Base-by-base conservation (phyloP, 83 land plant genomes). In the Picea abies region DNA sequence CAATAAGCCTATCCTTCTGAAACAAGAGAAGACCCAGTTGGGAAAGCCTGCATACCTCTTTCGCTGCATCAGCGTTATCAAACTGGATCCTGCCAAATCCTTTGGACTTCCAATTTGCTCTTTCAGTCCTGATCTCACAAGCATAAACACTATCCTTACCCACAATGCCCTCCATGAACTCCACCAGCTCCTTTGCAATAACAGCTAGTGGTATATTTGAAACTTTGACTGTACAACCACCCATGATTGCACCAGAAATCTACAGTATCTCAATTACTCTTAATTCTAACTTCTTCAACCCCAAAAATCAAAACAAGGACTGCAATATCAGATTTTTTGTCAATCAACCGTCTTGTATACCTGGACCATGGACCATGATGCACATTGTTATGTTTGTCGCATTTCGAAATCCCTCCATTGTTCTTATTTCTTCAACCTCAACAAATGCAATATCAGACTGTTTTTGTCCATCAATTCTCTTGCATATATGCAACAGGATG, bases 51-150 rank as follows among this genome's bases (percentile, higher is more conserved):
- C 29, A 39, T 16, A 90, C 90, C 15, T 25, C 44, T 22, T 66
- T 41, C 44, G 83, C 84, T 19, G 83, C 80, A 3, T 76, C 88
- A 20, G 73, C 80, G 77, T 84, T 65, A 4, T 86, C 87, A 85
- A 94, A 94, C 78, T 94, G 95, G 32, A 94, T 90, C 8, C 80
- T 82, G 29, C 90, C 92, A 71, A 49, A 63, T 80, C 93, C 91
- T 12, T 82, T 80, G 35, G 96, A 89, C 86, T 80, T 86, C 95
- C 96, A 92, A 86, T 89, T 88, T 9, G 52, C 44, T 70, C 80
- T 88, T 2, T 77, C 83, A 14, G 93, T 82, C 82, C 37, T 11
- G 79, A 94, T 90, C 47, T 90, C 89, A 77, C 85, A 75, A 22
- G 96, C 92, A 81, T 60, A 84, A 73, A 92, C 89, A 19, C 90